phyloP scores from a whole-genome alignment of 768 basidiomycete species.

The Leccinum sublutescens region DNA sequence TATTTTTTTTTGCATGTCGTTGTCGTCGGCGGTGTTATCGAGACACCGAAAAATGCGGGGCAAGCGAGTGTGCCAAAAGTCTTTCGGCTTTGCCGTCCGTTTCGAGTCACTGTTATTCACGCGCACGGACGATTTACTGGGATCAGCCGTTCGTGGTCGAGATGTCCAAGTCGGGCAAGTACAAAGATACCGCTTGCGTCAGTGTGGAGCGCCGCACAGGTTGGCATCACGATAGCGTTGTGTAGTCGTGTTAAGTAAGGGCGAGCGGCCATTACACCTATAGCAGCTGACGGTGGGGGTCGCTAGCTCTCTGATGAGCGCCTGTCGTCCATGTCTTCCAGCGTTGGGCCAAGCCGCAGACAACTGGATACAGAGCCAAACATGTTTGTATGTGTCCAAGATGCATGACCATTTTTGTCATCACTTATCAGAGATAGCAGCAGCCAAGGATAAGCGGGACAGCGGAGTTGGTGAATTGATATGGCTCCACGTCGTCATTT shows the following conservation, averaged over 20 bases:
- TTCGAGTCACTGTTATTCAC: background rate
- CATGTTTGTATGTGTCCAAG: background rate
- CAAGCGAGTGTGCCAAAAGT: background rate
- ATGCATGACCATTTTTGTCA: background rate
- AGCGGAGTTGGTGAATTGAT: background rate
- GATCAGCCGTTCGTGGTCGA: background rate
- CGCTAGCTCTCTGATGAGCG: background rate
- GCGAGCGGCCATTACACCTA: background rate
- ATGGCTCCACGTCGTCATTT: background rate
- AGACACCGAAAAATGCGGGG: too few species aligned
- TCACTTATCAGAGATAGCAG: background rate
- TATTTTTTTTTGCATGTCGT: background rate
- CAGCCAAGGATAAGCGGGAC: background rate
- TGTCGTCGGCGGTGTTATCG: background rate
- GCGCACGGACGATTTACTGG: background rate
- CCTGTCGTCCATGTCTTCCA: background rate
- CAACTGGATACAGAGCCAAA: background rate
- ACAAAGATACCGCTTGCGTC: background rate
- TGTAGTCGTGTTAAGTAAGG: background rate
- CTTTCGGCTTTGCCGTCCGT: background rate
- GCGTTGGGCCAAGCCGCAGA: background rate
- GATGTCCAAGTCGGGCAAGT: background rate
- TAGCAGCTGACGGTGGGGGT: background rate
- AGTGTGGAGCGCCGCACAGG: constrained; percentile 1
- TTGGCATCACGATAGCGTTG: background rate